Base-by-base conservation (phyloP, 2,329 filamentous ascomycete species). In the Aspergillus proliferans region DNA sequence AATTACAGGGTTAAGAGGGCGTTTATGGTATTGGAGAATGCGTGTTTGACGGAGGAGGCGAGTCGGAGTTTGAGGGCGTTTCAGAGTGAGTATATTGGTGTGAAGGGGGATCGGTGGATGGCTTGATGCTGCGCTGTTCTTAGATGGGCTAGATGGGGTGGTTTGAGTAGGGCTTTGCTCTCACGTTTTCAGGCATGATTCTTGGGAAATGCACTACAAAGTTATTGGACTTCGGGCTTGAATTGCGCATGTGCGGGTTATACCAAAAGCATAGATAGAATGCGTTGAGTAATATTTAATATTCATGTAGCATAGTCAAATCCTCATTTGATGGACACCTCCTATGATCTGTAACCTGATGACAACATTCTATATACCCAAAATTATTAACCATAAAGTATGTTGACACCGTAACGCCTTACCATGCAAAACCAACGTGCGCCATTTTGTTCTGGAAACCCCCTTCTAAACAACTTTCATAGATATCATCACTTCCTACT, bases 401-500 rank as follows among this genome's bases (percentile, higher is more conserved):
- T 24, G 12, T 7, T 41, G 38, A 40, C 18, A 34, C 47, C 45
- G 38, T 47, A 47, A 52, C 48, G 40, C 48, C 48, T 28, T 38
- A 46, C 21, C 39, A 22, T 33, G 46, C 43, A 28, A 6, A 40
- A 26, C 24, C 43, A 21, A 19, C 28, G 26, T 51, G 36, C 46
- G 46, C 46, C 46, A 14, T 6, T 43, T 45, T 41, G 3, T 21
- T 22, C 18, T 18, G 28, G 40, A 34, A 48, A 36, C 15, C 47
- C 18, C 28, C 44, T 6, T 33, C 41, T 45, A 9, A 38, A 19
- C 7, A 34, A 9, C 7, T 38, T 45, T 21, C 26, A 6, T 10
- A 30, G 10, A 12, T 21, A 36, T 22, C 26, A 26, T 52, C 49
- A 63, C 51, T 63, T 85, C 49, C 80, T 76, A 56, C 80, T 83